These are phyloP conservation scores for Phytopythium kandeliae DNA, from an alignment of 352 stramenopile genomes.

Conservation along the genomic window DNA sequence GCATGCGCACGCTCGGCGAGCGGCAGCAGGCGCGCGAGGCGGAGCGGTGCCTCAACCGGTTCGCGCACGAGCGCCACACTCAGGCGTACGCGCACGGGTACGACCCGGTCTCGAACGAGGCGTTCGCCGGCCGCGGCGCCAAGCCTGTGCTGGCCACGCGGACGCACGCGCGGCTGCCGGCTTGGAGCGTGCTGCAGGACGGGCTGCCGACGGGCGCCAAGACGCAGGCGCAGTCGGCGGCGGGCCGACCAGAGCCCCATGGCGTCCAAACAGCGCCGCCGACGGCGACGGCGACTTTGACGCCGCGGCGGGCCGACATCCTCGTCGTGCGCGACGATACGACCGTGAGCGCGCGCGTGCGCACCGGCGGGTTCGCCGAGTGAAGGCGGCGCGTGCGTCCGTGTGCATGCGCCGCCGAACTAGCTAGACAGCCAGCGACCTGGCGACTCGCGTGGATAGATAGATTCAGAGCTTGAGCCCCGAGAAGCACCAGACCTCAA, in stretches of 20 bases:
- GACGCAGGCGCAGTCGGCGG: constrained; percentile 3
- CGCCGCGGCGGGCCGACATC: background rate
- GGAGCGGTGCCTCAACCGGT: constrained; percentile 53
- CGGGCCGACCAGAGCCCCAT: background rate
- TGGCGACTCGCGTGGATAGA: too few relatives aligned
- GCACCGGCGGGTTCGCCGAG: background rate
- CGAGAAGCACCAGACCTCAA: constrained; percentile 74
- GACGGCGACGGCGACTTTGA: background rate
- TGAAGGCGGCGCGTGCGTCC: too few relatives aligned
- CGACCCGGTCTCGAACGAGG: constrained; percentile 59
- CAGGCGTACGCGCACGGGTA: constrained; percentile 55
- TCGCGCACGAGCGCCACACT: constrained; percentile 46
- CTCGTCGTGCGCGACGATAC: background rate
- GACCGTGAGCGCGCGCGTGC: background rate
- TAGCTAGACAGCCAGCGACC: too few relatives aligned
- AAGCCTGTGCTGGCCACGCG: constrained; percentile 37
- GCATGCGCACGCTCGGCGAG: constrained; percentile 38
- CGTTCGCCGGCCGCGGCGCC: constrained; percentile 37
- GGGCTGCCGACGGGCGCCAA: constrained; percentile 25
- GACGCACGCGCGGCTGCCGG: constrained; percentile 32
- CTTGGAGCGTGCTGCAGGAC: constrained; percentile 47
- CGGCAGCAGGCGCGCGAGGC: constrained; percentile 30
- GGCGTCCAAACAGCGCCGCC: background rate
- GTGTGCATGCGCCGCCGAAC: too few relatives aligned
- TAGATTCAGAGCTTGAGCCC: constrained; percentile 54